phyloP scores from a whole-genome alignment of 371 early-diverging fungal genomes.

The Mortierella sp. region DNA sequence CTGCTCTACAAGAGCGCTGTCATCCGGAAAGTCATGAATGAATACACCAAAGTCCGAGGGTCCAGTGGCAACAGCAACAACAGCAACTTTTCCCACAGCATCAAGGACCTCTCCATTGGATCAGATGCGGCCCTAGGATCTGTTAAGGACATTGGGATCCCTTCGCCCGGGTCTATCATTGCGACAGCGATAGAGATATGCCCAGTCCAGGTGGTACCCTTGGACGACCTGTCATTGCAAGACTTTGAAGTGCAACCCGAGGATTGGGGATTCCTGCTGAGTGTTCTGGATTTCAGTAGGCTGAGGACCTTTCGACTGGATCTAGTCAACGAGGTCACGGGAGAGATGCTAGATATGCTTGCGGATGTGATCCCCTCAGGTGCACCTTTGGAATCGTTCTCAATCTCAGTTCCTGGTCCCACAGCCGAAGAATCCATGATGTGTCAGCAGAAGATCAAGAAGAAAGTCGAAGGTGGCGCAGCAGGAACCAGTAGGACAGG shows the following conservation, averaged over 20 bases:
- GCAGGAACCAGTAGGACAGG: too few species aligned
- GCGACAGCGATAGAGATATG: neutral
- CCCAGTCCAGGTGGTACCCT: slow-evolving; percentile 3
- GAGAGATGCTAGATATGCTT: slow-evolving; percentile 9
- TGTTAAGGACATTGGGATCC: neutral
- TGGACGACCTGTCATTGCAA: slow-evolving; percentile 4
- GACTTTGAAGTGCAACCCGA: slow-evolving; percentile 8
- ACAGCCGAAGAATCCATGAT: slow-evolving; percentile 10
- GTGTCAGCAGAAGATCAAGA: slow-evolving; percentile 12
- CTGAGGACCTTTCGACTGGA: slow-evolving; percentile 10
- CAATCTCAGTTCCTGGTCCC: slow-evolving; percentile 21
- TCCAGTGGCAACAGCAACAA: neutral
- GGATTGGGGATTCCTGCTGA: slow-evolving; percentile 14
- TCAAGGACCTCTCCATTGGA: neutral
- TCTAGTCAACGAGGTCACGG: slow-evolving; percentile 5
- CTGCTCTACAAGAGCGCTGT: slow-evolving; percentile 10
- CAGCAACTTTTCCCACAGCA: neutral
- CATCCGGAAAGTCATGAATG: slow-evolving; percentile 1
- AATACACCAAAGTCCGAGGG: neutral
- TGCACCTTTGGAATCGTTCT: slow-evolving; percentile 8
- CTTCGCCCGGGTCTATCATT: neutral
- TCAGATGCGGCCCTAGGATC: neutral
- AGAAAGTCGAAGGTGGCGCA: neutral
- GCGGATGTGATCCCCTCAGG: slow-evolving; percentile 6
- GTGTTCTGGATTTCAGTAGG: slow-evolving; percentile 9